Base-by-base conservation (phyloP, 345 rosid genomes). In the Dipteronia dyeriana region DNA sequence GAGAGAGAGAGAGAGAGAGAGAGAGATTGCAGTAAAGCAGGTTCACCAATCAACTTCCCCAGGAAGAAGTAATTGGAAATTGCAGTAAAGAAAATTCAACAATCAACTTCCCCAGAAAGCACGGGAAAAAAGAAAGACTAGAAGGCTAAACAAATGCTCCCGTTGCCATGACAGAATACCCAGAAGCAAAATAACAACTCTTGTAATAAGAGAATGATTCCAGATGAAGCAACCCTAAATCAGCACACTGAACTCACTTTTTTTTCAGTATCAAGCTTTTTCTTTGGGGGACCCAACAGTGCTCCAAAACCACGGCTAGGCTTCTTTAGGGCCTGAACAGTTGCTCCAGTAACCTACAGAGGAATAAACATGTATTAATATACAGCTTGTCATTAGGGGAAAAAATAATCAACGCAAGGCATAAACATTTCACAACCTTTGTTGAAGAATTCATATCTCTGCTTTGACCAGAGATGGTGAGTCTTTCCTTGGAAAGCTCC, bases 261-360 rank as follows among this genome's bases (percentile, higher is more conserved):
- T 65, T 84, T 87, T n/a, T 78, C 84, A 23, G 53, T 72, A 69
- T 77, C 87, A 73, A 75, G 75, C 70, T 82, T 88, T 76, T 86
- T 89, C 86, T 88, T 90, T 31, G 84, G 61, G 25, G 76, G 79
- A 45, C 92, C 91, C 53, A 86, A 82, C 79, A 91, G 78, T 14
- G 87, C 90, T 72, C 91, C 93, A 39, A 91, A 82, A 75, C 84
- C 87, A 79, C 90, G 76, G 70, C 78, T 84, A 76, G 90, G 92
- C 77, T 88, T 90, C 92, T 86, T 89, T 61, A 75, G 84, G 79
- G 71, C 86, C 81, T 82, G 92, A 82, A 85, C 85, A 54, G 84
- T 77, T 39, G 90, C 93, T 76, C 76, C 88, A 77, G 85, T 43
- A 79, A 61, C 88, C 98, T 94, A 79, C 53, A 54, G 69, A 73